A percentile compares a stretch with the other conserved stretches of the same genome.
Evolutionary conservation across 1,284 basidiomycete genomes (phyloP).

Genomic region (Kalmanozyma brasiliensis): DNA sequence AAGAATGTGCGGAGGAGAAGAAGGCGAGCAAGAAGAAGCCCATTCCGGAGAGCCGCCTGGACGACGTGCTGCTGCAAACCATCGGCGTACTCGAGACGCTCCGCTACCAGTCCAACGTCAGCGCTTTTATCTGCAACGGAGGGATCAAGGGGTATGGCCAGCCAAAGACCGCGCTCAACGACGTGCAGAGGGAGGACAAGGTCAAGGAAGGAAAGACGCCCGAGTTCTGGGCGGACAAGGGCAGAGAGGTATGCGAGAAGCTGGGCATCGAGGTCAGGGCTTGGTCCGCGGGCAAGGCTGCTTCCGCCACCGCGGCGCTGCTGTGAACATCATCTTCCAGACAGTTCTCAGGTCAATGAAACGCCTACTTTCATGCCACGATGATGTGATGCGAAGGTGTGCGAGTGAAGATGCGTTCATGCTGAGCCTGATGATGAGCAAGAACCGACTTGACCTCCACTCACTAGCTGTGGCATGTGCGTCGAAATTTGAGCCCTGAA

Average conservation of each 20-base stretch:
- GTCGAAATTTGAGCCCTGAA: not conserved
- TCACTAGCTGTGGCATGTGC: too few species aligned
- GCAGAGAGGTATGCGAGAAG: slow-evolving; percentile 24
- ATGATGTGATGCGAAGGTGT: too few species aligned
- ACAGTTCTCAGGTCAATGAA: too few species aligned
- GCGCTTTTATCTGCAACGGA: slow-evolving; percentile 49
- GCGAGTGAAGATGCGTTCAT: too few species aligned
- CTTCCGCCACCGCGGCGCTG: slow-evolving; percentile 25
- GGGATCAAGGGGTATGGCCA: slow-evolving; percentile 39
- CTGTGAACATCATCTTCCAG: not conserved
- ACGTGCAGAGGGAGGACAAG: slow-evolving; percentile 1
- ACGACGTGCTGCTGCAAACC: slow-evolving; percentile 61
- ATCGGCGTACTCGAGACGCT: slow-evolving; percentile 63
- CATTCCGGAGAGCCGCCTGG: slow-evolving; percentile 30
- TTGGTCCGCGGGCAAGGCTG: slow-evolving; percentile 21
- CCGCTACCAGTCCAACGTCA: slow-evolving; percentile 50
- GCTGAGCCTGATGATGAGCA: too few species aligned
- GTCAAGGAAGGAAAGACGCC: slow-evolving; percentile 15
- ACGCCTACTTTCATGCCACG: too few species aligned
- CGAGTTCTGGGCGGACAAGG: slow-evolving; percentile 33
- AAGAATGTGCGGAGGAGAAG: not conserved
- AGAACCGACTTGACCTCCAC: too few species aligned
- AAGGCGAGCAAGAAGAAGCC: slow-evolving; percentile 17
- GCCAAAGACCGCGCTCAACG: slow-evolving; percentile 7
- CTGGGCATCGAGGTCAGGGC: slow-evolving; percentile 38